Percentiles rank a stretch among this genome's conserved stretches.
Conservation (phyloP, 2,329 filamentous ascomycete species). For the Pseudogymnoascus sp. region DNA sequence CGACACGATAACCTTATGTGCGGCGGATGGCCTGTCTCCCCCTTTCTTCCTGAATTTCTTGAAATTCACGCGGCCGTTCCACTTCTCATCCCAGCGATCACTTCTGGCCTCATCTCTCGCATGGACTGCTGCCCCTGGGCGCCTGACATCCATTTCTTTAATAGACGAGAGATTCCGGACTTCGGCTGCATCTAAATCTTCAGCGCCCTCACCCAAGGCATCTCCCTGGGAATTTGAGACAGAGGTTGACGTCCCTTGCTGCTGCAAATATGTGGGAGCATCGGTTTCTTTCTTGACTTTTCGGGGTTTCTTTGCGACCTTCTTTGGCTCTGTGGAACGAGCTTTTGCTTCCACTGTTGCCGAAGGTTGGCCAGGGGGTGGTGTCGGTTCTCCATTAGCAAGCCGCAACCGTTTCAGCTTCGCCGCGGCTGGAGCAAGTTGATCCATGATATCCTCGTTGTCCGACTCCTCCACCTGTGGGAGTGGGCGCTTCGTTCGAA, state of each 20-base stretch:
- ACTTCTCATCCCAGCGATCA: constrained; percentile 73
- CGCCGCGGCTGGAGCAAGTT: constrained; percentile 66
- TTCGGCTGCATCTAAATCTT: constrained; percentile 61
- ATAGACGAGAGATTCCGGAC: constrained; percentile 68
- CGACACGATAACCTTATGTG: constrained; percentile 42
- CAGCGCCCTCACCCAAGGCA: constrained; percentile 43
- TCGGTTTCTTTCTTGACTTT: constrained; percentile 52
- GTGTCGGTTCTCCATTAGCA: constrained; percentile 20
- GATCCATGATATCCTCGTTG: constrained; percentile 51
- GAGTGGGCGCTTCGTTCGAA: constrained; percentile 34
- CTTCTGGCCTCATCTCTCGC: constrained; percentile 27
- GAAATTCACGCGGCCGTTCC: constrained; percentile 95
- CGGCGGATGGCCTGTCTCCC: constrained; percentile 23
- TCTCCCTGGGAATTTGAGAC: constrained; percentile 45
- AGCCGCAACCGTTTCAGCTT: constrained; percentile 51
- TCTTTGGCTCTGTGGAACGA: constrained; percentile 18
- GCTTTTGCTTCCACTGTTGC: constrained; percentile 12
- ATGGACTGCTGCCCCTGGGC: constrained; percentile 24
- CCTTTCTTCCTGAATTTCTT: constrained; percentile 70
- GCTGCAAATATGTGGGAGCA: constrained; percentile 53
- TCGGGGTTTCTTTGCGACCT: constrained; percentile 24
- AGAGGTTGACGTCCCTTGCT: constrained; percentile 57
- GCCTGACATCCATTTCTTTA: constrained; percentile 62
- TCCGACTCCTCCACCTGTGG: constrained; percentile 25
- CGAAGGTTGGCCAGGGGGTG: constrained; percentile 18